Percentiles rank a stretch among this genome's conserved stretches.
Evolutionary conservation across 208 protist species (phyloP).

Genomic region (Leishmania major): DNA sequence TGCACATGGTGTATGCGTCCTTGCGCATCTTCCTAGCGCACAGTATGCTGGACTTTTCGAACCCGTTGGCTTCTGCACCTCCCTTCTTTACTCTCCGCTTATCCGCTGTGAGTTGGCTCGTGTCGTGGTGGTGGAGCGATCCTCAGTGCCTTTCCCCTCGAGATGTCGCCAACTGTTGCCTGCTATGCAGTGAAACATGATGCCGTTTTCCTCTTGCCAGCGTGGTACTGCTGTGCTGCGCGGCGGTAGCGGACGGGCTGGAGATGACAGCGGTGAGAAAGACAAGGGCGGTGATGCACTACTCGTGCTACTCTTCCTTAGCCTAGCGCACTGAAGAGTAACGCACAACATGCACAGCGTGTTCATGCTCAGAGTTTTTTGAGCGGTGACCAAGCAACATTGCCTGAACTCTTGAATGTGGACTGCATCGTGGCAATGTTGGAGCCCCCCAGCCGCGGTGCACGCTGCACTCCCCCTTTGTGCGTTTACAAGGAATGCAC

Average conservation of each 20-base stretch:
- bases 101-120: background rate
- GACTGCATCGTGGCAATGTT: background rate
- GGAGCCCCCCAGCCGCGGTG: background rate
- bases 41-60: background rate
- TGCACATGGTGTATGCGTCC: background rate
- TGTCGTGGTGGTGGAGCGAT: background rate
- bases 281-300: background rate
- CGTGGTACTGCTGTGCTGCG: background rate
- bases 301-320: background rate
- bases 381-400: background rate
- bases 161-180: background rate
- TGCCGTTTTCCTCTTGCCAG: background rate
- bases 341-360: background rate
- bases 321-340: background rate
- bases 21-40: background rate
- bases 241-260: background rate
- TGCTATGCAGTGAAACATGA: background rate
- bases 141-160: background rate
- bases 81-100: background rate
- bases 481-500: background rate
- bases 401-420: background rate
- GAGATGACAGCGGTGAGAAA: background rate
- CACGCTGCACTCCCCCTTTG: background rate
- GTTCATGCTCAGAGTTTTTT: background rate
- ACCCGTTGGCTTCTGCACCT: background rate